Percentiles rank a stretch among this genome's conserved stretches.
These are phyloP conservation scores for Ceratocystis huliohia DNA, from an alignment of 2,329 filamentous ascomycete species.

Conservation along the genomic window DNA sequence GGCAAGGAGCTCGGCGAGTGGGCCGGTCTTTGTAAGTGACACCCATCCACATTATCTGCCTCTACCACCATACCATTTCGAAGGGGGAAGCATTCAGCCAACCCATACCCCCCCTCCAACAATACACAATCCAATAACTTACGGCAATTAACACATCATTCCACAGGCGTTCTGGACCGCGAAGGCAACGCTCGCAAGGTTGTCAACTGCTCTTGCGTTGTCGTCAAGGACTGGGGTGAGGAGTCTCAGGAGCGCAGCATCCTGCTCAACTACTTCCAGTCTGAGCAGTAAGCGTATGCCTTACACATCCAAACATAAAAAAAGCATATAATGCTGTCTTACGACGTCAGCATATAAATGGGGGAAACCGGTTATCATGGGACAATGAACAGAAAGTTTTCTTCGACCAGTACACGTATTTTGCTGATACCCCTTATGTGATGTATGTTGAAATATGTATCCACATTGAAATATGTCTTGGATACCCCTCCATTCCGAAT, in stretches of 20 bases:
- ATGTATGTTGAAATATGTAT: background rate
- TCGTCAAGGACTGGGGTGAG: conserved; percentile 99
- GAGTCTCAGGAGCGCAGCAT: conserved; percentile 97
- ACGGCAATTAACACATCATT: conserved; percentile 26
- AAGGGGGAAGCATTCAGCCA: background rate
- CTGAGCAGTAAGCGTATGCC: conserved; percentile 47
- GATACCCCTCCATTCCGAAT: background rate
- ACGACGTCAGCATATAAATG: conserved; percentile 24
- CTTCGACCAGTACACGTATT: conserved; percentile 12
- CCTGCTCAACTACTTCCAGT: conserved; percentile 99
- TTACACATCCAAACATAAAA: conserved; percentile 30
- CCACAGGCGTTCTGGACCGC: conserved; percentile 84
- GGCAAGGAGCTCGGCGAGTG: conserved; percentile 99
- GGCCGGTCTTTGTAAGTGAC: conserved; percentile 86
- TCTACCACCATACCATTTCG: no score
- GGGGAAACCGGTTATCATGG: conserved; percentile 20
- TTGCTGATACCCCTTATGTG: background rate
- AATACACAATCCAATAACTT: background rate
- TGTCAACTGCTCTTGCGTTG: conserved; percentile 99
- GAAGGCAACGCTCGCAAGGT: conserved; percentile 99
- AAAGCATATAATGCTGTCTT: conserved; percentile 26
- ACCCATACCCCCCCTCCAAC: background rate
- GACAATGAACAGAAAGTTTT: conserved; percentile 17
- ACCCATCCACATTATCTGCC: background rate
- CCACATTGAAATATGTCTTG: background rate